Evolutionary conservation across 78 protist genomes (phyloP).

Genomic region (Dictyostelium citrinum): DNA sequence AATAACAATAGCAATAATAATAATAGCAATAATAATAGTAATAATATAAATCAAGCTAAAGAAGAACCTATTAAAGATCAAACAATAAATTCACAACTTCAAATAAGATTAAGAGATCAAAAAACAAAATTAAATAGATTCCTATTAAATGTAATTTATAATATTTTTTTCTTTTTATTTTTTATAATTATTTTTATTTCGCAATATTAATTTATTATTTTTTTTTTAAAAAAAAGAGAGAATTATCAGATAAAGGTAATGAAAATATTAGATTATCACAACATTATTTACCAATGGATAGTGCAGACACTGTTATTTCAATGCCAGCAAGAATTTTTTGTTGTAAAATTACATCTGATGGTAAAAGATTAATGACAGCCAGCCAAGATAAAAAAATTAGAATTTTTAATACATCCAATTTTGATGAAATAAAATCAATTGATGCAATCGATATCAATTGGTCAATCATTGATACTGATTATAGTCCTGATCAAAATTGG

Average conservation of each 20-base stretch:
- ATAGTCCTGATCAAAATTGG: conserved; percentile 49
- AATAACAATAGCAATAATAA: not conserved
- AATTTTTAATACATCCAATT: conserved; percentile 20
- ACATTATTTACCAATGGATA: conserved; percentile 21
- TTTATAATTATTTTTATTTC: too few relatives aligned
- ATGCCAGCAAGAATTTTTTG: conserved; percentile 48
- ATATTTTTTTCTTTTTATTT: too few relatives aligned
- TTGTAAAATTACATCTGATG: conserved; percentile 37
- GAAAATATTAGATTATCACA: conserved; percentile 24
- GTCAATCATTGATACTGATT: conserved; percentile 68
- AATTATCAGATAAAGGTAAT: not conserved
- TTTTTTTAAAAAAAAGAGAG: conserved; percentile 24
- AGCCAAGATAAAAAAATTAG: conserved; percentile 58
- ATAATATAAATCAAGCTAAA: not conserved
- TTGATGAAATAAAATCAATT: not conserved
- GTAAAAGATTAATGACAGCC: conserved; percentile 70
- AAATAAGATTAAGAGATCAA: not conserved
- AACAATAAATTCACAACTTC: not conserved
- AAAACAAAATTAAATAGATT: not conserved
- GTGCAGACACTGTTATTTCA: not conserved
- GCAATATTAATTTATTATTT: not conserved
- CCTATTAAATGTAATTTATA: not conserved
- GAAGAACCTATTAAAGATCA: not conserved
- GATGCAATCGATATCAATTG: conserved; percentile 33
- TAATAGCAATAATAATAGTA: not conserved